A percentile compares a stretch with the other conserved stretches of the same genome.
Evolutionary conservation across 2,329 filamentous ascomycete genomes (phyloP).

Genomic region (Alternaria ethzedia): DNA sequence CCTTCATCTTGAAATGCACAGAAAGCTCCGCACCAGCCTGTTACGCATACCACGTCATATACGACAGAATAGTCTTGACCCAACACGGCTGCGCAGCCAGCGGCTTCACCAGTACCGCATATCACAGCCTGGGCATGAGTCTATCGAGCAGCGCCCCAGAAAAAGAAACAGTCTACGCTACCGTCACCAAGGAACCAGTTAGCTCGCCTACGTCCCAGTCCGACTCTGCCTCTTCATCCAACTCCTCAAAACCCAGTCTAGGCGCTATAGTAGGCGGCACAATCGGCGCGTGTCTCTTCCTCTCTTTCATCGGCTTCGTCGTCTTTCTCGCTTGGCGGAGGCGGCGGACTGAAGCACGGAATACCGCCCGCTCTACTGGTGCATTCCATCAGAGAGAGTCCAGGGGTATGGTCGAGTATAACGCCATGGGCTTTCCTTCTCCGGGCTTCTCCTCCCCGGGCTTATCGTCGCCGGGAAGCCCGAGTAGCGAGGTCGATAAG

Average conservation of each 20-base stretch:
- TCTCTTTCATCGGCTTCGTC: constrained; percentile 30
- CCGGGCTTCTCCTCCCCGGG: neutral
- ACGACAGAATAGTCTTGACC: constrained; percentile 33
- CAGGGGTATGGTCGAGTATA: constrained; percentile 12
- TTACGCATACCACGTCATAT: constrained; percentile 37
- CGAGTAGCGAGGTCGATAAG: constrained; percentile 6
- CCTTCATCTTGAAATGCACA: constrained; percentile 40
- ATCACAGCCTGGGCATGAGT: constrained; percentile 13
- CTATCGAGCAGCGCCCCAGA: neutral
- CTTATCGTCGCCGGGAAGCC: neutral
- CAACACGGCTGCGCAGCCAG: constrained; percentile 39
- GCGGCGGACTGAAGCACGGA: constrained; percentile 3
- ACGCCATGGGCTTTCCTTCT: constrained; percentile 11
- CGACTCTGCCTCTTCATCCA: neutral
- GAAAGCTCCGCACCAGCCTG: constrained; percentile 27
- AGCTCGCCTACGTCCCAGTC: neutral
- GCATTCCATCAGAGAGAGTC: neutral
- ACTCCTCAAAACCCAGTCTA: constrained; percentile 18
- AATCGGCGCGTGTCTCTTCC: constrained; percentile 35
- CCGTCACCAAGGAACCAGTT: constrained; percentile 4
- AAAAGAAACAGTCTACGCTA: constrained; percentile 8
- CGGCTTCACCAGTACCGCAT: constrained; percentile 25
- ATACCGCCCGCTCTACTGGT: neutral
- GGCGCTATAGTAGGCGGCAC: constrained; percentile 45
- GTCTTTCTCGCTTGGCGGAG: constrained; percentile 31